Evolutionary conservation across 176 grass and related monocot genomes (phyloP).

Genomic region (Thinopyrum elongatum): DNA sequence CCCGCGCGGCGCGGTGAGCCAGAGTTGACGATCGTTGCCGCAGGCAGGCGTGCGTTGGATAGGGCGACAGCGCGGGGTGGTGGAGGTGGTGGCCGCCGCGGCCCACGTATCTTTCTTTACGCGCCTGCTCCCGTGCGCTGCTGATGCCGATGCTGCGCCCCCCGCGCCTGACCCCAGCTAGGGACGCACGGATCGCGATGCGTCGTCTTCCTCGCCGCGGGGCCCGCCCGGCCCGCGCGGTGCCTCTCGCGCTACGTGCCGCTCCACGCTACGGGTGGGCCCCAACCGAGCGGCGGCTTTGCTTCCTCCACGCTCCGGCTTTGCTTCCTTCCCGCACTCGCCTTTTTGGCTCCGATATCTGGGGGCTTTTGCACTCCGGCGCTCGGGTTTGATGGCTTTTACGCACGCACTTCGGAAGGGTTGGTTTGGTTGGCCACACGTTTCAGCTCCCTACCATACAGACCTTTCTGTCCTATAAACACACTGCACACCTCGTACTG

Average conservation of each 20-base stretch:
- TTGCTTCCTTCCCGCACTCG: too few species aligned
- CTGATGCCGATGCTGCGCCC: conserved; percentile 22
- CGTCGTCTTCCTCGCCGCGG: conserved; percentile 44
- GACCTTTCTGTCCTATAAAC: not conserved
- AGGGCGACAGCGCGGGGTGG: conserved; percentile 12
- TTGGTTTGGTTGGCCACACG: not conserved
- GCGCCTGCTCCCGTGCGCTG: conserved; percentile 30
- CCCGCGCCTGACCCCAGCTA: conserved; percentile 35
- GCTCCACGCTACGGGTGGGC: not conserved
- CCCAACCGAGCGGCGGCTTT: conserved; percentile 38
- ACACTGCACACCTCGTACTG: too few species aligned
- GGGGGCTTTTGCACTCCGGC: not conserved
- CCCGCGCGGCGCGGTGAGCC: not conserved
- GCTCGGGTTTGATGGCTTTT: not conserved
- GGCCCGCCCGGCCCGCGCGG: conserved; percentile 17
- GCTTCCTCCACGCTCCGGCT: not conserved
- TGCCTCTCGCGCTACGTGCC: conserved; percentile 27
- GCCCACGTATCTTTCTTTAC: conserved; percentile 47
- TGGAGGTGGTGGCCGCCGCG: conserved; percentile 35
- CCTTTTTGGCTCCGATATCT: conserved; percentile 15
- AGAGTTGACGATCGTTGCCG: conserved; percentile 35
- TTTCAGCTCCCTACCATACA: not conserved
- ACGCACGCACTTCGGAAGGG: not conserved
- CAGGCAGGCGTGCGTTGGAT: conserved; percentile 26
- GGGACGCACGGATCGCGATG: conserved; percentile 48